phyloP scores from a whole-genome alignment of 495 filamentous ascomycete species.

The Trichoderma parareesei region DNA sequence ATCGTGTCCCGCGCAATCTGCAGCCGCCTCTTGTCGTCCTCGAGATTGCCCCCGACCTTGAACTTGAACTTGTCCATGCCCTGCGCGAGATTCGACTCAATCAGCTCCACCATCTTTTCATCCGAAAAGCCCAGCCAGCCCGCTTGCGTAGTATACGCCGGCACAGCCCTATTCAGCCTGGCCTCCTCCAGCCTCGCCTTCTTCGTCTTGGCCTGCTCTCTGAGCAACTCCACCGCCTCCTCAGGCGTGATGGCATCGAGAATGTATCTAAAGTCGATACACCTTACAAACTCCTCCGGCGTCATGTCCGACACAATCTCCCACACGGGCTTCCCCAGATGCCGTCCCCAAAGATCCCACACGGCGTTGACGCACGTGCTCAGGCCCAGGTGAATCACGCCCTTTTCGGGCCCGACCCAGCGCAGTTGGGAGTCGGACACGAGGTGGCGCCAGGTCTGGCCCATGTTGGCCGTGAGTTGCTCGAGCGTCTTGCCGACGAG shows the following conservation, averaged over 20 bases:
- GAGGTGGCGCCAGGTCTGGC: conserved; percentile 82
- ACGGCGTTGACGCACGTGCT: conserved; percentile 86
- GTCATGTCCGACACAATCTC: conserved; percentile 81
- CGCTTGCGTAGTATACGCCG: conserved; percentile 84
- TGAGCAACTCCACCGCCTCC: conserved; percentile 68
- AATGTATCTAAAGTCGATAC: conserved; percentile 91
- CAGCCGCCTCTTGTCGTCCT: conserved; percentile 60
- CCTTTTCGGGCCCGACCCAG: conserved; percentile 95
- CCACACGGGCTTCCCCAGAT: conserved; percentile 84
- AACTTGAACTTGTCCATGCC: conserved; percentile 89
- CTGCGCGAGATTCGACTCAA: conserved; percentile 61
- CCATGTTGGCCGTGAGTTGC: conserved; percentile 72
- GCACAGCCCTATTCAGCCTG: conserved; percentile 61
- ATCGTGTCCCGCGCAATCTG: conserved; percentile 72
- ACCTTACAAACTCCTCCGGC: conserved; percentile 75
- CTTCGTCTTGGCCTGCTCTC: conserved; percentile 54
- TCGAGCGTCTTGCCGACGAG: conserved; percentile 65
- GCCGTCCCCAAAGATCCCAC: conserved; percentile 96
- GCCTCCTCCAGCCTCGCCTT: conserved; percentile 60
- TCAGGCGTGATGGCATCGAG: conserved; percentile 85
- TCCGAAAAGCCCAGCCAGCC: conserved; percentile 87
- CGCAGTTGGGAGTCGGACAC: conserved; percentile 83
- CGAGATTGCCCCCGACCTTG: conserved; percentile 74
- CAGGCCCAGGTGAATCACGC: conserved; percentile 86
- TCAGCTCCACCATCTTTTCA: conserved; percentile 67